Conservation (phyloP, 179 eudicot species). For the Carnegiea gigantea region DNA sequence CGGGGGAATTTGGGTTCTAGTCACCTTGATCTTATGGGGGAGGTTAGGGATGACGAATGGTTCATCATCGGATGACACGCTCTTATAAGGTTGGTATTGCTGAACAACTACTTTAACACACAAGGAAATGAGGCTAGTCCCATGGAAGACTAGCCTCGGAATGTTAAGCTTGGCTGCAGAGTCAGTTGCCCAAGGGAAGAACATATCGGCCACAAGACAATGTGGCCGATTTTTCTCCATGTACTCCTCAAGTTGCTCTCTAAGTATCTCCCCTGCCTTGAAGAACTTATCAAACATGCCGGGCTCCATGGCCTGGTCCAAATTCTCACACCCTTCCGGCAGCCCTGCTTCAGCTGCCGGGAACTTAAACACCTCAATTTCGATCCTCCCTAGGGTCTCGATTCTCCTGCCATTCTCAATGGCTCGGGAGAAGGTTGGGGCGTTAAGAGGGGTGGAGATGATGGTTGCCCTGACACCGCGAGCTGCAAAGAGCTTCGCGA, state of each 20-base stretch:
- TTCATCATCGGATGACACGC: slow-evolving; percentile 29
- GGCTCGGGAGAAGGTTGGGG: slow-evolving; percentile 28
- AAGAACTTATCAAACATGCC: slow-evolving; percentile 31
- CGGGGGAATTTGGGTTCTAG: slow-evolving; percentile 27
- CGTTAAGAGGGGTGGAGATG: slow-evolving; percentile 24
- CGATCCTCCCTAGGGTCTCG: slow-evolving; percentile 14
- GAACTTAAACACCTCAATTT: slow-evolving; percentile 31
- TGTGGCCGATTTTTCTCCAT: slow-evolving; percentile 29
- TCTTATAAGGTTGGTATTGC: slow-evolving; percentile 26
- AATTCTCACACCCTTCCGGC: slow-evolving; percentile 43
- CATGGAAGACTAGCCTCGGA: slow-evolving; percentile 43
- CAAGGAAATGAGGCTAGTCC: slow-evolving; percentile 25
- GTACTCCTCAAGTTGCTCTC: slow-evolving; percentile 30
- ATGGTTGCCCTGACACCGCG: slow-evolving; percentile 1
- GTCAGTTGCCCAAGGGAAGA: slow-evolving; percentile 41
- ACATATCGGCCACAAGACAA: slow-evolving; percentile 43
- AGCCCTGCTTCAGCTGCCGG: slow-evolving; percentile 44
- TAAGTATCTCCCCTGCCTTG: slow-evolving; percentile 35
- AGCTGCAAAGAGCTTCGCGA: slow-evolving; percentile 4
- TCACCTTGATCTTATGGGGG: slow-evolving; percentile 32
- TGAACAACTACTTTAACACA: slow-evolving; percentile 26
- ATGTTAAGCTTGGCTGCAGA: slow-evolving; percentile 32
- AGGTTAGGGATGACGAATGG: slow-evolving; percentile 31
- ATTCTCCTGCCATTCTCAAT: neutral
- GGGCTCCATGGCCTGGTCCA: slow-evolving; percentile 22